Percentiles rank a stretch among this genome's conserved stretches.
These are phyloP conservation scores for Lagenidium giganteum DNA, from an alignment of 352 stramenopile species.

Conservation along the genomic window DNA sequence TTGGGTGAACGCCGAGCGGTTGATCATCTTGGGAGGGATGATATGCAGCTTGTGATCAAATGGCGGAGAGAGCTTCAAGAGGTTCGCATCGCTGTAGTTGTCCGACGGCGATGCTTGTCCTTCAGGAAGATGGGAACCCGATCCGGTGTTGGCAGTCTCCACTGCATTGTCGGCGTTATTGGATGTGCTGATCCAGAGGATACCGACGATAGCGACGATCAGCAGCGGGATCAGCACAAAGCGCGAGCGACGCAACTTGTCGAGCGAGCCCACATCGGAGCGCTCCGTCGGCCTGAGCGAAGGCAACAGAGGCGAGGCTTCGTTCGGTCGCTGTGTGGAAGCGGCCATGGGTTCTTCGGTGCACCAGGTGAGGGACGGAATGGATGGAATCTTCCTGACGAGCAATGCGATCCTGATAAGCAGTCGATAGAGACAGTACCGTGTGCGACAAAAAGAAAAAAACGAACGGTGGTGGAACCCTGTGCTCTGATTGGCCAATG, in stretches of 20 bases:
- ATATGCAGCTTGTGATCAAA: slow-evolving; percentile 50
- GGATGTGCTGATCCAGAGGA: slow-evolving; percentile 27
- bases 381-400: no score
- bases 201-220: slow-evolving; percentile 39
- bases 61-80: slow-evolving; percentile 52
- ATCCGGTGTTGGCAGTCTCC: slow-evolving; percentile 7
- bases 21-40: slow-evolving; percentile 55
- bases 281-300: slow-evolving; percentile 6
- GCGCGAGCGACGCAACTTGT: slow-evolving; percentile 36
- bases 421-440: no score
- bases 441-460: no score
- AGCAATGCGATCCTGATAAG: no score
- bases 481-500: no score
- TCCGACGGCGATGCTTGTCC: neutral
- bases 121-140: neutral
- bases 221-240: slow-evolving; percentile 49
- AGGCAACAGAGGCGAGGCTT: slow-evolving; percentile 53
- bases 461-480: slow-evolving; percentile 2
- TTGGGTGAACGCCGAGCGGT: slow-evolving; percentile 28
- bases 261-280: slow-evolving; percentile 1
- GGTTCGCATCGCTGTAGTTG: slow-evolving; percentile 28
- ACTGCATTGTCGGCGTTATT: slow-evolving; percentile 9
- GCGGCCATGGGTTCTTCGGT: no score
- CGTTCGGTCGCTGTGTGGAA: slow-evolving; percentile 19
- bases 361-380: no score